Evolutionary conservation across 257 asterid genomes (phyloP), one percentile per base, ranked within the genome.

Genomic region (Salvia rosmarinus): DNA sequence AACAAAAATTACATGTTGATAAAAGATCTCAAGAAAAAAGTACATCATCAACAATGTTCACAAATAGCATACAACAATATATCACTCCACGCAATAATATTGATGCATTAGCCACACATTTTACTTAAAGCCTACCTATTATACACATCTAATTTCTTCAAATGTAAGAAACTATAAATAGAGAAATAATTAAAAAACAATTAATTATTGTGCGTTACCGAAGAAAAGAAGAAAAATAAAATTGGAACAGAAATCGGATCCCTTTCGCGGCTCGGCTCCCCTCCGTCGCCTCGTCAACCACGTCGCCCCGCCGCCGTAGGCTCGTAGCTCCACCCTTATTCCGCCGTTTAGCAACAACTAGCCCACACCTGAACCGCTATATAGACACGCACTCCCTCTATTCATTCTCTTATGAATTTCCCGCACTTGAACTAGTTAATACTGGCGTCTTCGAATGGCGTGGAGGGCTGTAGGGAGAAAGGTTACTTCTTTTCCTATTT

Each of bases 391-490:
- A 43, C 52, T 21, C 49, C 2, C 42, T 50, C 11, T 39, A 73
- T 49, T 46, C 73, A 64, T 11, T 64, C 57, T 56, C 50, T 21
- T 30, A 25, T 71, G 75, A 59, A 46, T 44, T 57, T 72, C 49
- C 49, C 49, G 43, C 57, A 65, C 43, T 43, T 67, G 77, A 71
- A 71, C 78, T 75, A 52, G 60, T 56, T 64, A 76, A 68, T 50
- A 68, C 64, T 74, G 65, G 51, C 68, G 57, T 65, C 28, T 71
- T 63, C 80, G 57, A 85, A 92, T 92, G 98, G 96, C 96, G 78
- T 90, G 85, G 95, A 85, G 89, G 64, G 85, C 81, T 39, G 75
- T 81, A 10, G 90, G 82, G 43, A 82, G 78, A 79, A 90, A 84
- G 98, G 98, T 88, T 20, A 5, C 80, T 19, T 73, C 39, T 32